Base-by-base conservation (phyloP, 805 yeast genomes). In the Starmerella bombicola region DNA sequence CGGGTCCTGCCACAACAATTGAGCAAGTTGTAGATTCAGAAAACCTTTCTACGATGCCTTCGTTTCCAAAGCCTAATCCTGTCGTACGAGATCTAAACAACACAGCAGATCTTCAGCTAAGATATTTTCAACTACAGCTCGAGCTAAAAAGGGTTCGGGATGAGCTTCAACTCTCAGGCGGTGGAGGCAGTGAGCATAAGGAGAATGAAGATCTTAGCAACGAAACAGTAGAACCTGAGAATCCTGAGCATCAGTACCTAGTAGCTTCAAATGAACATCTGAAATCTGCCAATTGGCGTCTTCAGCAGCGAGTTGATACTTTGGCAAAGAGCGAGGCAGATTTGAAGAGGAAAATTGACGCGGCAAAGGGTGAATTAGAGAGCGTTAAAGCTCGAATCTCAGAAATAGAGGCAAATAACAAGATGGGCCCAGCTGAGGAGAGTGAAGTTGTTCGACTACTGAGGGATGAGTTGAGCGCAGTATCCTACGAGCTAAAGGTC, bases 141-240 rank as follows among this genome's bases (percentile, higher is more conserved):
- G 41, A 38, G 3, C 33, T 32, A 6, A 38, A 38, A 25, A 22
- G 16, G 4, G 13, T 38, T 4, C 26, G 24, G 20, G 41, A 38
- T 17, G 28, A 37, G 41, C 22, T 37, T 3, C n/a, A n/a, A 6
- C 13, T 9, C 8, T 16, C 20, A 18, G 34, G 34, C 12, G 13
- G 28, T 9, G 12, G 9, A 24, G 12, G 13, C 9, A 24, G 12
- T 10, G 12, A 9, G 9, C 9, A 13, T 24, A 24, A 24, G 9
- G 28, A 24, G 28, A 24, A 24, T 13, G 13, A 24, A 10, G 28
- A 24, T 13, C 9, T 13, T 9, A 13, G 28, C 9, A 13, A 24
- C 28, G 28, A 24, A 24, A 24, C 28, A 9, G 28, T 24, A 13
- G 12, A 9, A 13, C 28, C 9, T 10, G 28, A 24, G 13, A 24